These are phyloP conservation scores for Suillus ampliporus DNA, from an alignment of 768 basidiomycete genomes.

Conservation along the genomic window DNA sequence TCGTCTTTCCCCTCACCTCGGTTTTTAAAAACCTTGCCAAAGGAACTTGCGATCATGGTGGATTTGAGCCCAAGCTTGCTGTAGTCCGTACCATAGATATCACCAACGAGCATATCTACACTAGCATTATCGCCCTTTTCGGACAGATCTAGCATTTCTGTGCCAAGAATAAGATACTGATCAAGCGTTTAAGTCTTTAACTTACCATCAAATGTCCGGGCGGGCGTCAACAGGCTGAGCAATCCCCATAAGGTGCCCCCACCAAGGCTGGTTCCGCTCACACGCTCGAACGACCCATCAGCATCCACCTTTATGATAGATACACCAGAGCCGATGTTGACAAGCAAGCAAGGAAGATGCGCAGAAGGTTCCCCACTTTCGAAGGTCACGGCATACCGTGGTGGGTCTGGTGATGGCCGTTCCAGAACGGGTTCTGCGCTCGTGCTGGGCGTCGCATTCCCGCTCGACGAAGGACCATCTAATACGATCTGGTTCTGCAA, in stretches of 20 bases:
- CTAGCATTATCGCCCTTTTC: conserved; percentile 92
- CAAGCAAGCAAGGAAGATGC: conserved; percentile 93
- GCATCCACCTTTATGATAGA: conserved; percentile 97
- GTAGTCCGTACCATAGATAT: conserved; percentile 99
- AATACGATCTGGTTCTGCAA: conserved; percentile 3
- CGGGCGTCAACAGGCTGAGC: conserved; percentile 92
- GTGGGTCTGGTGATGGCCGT: conserved; percentile 90
- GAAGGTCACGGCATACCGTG: conserved; percentile 87
- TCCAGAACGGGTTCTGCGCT: conserved; percentile 51
- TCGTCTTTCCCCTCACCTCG: conserved; percentile 48
- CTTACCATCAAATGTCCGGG: conserved; percentile 94
- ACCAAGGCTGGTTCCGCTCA: conserved; percentile 95
- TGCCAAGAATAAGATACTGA: conserved; percentile 13
- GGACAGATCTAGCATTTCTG: conserved; percentile 96
- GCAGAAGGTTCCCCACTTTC: conserved; percentile 78
- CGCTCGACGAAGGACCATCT: conserved; percentile 8
- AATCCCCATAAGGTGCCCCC: conserved; percentile 98
- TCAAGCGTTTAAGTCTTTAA: conserved; percentile 19
- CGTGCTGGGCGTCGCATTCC: conserved; percentile 16
- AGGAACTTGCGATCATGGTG: conserved; percentile 96
- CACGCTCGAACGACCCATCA: conserved; percentile 93
- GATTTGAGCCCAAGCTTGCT: conserved; percentile 94
- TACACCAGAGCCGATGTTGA: conserved; percentile 98
- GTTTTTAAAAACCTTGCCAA: conserved; percentile 98
- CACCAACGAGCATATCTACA: conserved; percentile 99